Evolutionary conservation across 2,329 filamentous ascomycete species (phyloP).

Genomic region (Cladosporium sp.): DNA sequence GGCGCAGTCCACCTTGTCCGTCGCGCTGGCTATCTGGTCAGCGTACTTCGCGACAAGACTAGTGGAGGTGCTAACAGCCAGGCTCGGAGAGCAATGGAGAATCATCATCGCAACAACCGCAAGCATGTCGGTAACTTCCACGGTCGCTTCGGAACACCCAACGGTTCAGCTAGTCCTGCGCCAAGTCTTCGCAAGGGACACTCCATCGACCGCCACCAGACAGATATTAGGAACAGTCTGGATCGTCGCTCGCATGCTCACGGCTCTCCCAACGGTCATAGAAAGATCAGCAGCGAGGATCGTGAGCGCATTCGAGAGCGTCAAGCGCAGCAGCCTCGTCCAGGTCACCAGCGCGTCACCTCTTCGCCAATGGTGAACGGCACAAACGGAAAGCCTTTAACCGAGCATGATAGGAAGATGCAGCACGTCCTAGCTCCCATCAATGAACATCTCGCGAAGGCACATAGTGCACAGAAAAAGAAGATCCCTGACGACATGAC

Average conservation of each 20-base stretch:
- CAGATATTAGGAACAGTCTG: slow-evolving; percentile 31
- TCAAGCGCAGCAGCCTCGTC: slow-evolving; percentile 47
- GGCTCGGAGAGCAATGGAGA: slow-evolving; percentile 77
- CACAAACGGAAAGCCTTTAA: slow-evolving; percentile 33
- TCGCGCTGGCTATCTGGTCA: slow-evolving; percentile 88
- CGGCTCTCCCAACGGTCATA: slow-evolving; percentile 42
- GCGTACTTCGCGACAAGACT: slow-evolving; percentile 86
- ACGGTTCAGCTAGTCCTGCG: slow-evolving; percentile 67
- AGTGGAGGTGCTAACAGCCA: slow-evolving; percentile 59
- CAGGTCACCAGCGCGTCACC: slow-evolving; percentile 36
- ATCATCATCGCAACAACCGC: slow-evolving; percentile 93
- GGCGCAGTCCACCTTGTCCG: slow-evolving; percentile 97
- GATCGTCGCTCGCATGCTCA: slow-evolving; percentile 36
- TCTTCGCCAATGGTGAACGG: slow-evolving; percentile 33
- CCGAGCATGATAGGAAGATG: slow-evolving; percentile 38
- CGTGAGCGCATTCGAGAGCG: slow-evolving; percentile 51
- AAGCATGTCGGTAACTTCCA: slow-evolving; percentile 57
- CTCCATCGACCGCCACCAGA: slow-evolving; percentile 30
- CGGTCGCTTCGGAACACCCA: slow-evolving; percentile 54
- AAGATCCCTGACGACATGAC: slow-evolving; percentile 60
- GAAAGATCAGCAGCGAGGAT: slow-evolving; percentile 25
- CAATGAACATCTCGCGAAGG: slow-evolving; percentile 56
- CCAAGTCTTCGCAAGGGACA: slow-evolving; percentile 41
- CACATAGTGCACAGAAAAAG: slow-evolving; percentile 59
- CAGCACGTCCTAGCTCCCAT: slow-evolving; percentile 47